These are phyloP conservation scores for Bryoglossum gracile DNA, from an alignment of 495 filamentous ascomycete genomes.

Conservation along the genomic window DNA sequence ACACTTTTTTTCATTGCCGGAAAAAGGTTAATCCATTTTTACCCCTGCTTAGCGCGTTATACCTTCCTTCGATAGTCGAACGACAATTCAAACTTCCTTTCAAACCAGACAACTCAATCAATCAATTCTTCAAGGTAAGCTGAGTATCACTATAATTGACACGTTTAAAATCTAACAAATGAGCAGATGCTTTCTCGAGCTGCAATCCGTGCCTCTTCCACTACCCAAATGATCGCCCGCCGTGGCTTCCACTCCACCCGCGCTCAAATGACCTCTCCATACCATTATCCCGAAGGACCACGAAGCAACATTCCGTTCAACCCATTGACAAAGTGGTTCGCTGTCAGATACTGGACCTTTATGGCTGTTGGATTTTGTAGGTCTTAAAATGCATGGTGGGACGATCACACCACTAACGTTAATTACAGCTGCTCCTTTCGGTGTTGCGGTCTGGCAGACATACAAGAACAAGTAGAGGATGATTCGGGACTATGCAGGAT, in stretches of 20 bases:
- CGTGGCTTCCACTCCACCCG: slow-evolving; percentile 92
- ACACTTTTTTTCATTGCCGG: no score
- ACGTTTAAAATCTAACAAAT: slow-evolving; percentile 1
- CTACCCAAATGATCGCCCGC: slow-evolving; percentile 65
- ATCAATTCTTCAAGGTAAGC: slow-evolving; percentile 26
- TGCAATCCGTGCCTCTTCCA: slow-evolving; percentile 56
- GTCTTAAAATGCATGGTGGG: background rate
- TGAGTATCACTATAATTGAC: slow-evolving; percentile 5
- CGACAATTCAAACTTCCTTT: background rate
- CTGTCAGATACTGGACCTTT: slow-evolving; percentile 73
- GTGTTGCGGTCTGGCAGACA: slow-evolving; percentile 26
- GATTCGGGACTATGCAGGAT: background rate
- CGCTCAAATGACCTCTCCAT: slow-evolving; percentile 76
- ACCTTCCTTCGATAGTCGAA: no score
- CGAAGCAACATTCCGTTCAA: slow-evolving; percentile 95
- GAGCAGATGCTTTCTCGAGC: slow-evolving; percentile 78
- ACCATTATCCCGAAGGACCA: slow-evolving; percentile 98
- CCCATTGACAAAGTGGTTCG: slow-evolving; percentile 79
- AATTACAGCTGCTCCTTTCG: slow-evolving; percentile 18
- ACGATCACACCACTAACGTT: background rate
- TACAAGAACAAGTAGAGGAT: slow-evolving; percentile 24
- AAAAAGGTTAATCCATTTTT: no score
- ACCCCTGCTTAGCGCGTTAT: no score
- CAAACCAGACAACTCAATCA: slow-evolving; percentile 16
- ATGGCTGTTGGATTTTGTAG: slow-evolving; percentile 24